Percentiles rank a stretch among this genome's conserved stretches.
phyloP scores from a whole-genome alignment of 2,329 filamentous ascomycete genomes.

The Pseudonectria foliicola region DNA sequence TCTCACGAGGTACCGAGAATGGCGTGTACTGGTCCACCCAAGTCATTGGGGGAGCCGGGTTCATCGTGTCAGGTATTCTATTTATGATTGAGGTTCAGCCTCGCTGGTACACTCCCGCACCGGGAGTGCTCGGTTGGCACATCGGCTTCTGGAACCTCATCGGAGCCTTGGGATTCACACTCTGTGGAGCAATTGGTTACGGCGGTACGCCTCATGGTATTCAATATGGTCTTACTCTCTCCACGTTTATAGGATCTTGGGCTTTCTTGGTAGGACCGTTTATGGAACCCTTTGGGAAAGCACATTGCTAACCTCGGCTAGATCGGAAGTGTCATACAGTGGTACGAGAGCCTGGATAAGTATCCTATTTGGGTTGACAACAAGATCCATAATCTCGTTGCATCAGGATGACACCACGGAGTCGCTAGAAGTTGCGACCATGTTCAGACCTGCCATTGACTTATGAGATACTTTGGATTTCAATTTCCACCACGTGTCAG shows the following conservation, averaged over 20 bases:
- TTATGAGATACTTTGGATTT: too few relatives aligned
- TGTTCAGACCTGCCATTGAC: too few relatives aligned
- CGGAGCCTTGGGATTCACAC: conserved; percentile 56
- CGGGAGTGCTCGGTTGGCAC: conserved; percentile 55
- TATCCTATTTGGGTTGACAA: conserved; percentile 15
- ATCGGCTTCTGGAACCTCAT: conserved; percentile 60
- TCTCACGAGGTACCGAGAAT: conserved; percentile 25
- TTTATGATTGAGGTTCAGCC: conserved; percentile 62
- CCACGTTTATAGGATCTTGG: conserved; percentile 44
- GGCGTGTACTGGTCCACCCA: conserved; percentile 54
- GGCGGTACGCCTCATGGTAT: conserved; percentile 27
- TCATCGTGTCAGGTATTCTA: conserved; percentile 49
- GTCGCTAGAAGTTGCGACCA: too few relatives aligned
- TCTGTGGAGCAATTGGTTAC: conserved; percentile 51
- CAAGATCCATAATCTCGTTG: conserved; percentile 3
- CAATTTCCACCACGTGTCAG: too few relatives aligned
- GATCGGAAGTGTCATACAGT: conserved; percentile 18
- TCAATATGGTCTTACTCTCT: conserved; percentile 39
- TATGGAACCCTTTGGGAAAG: conserved; percentile 52
- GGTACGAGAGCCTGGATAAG: conserved; percentile 19
- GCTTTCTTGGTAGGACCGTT: conserved; percentile 42
- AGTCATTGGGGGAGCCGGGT: conserved; percentile 54
- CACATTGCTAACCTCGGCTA: conserved; percentile 44
- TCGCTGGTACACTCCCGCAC: conserved; percentile 55
- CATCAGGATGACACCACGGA: background rate